Evolutionary conservation across 768 basidiomycete species (phyloP), one percentile per base, ranked within the genome.

Genomic region (Leccinum variicolor): DNA sequence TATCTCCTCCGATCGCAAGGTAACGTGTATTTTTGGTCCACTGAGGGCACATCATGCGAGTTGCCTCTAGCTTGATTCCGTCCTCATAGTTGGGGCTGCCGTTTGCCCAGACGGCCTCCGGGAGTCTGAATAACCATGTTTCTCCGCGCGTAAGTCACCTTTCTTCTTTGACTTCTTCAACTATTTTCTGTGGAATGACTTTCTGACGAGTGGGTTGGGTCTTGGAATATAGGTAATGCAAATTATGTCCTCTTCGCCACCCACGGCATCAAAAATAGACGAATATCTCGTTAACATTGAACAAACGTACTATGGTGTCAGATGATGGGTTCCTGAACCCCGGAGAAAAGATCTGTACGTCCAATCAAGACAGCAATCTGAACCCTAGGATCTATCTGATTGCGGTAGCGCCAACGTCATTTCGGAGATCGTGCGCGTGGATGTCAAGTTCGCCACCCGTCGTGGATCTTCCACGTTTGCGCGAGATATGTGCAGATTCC

Each of bases 301-400:
- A 17, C 73, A 76, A 25, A 70, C 75, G 6, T 81, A n/a, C n/a
- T n/a, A 83, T 62, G 74, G 75, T 23, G 73, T 90, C 21, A 69
- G 23, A 23, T 23, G 78, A 31, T 92, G 90, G 90, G 66, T 63
- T 9, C 84, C 89, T 11, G 84, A 84, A 59, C 79, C 79, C 39
- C 75, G 76, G 1, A 77, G 87, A 54, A 79, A 85, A 63, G 81
- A 89, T 57, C 77, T 85, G 90, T 89, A 50, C 26, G 84, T 66
- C 13, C 23, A n/a, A 36, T 49, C 25, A 10, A 6, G 26, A 9
- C 28, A 10, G 41, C 26, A 31, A 17, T n/a, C 3, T 1, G 25
- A 23, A 2, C 13, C 19, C 34, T 41, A 6, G 15, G 33, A 55
- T 34, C 14, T 46, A 15, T 39, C 17, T 54, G 39, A 21, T 57